Conservation (phyloP, 139 green algal genomes). For the Chlorella sorokiniana region DNA sequence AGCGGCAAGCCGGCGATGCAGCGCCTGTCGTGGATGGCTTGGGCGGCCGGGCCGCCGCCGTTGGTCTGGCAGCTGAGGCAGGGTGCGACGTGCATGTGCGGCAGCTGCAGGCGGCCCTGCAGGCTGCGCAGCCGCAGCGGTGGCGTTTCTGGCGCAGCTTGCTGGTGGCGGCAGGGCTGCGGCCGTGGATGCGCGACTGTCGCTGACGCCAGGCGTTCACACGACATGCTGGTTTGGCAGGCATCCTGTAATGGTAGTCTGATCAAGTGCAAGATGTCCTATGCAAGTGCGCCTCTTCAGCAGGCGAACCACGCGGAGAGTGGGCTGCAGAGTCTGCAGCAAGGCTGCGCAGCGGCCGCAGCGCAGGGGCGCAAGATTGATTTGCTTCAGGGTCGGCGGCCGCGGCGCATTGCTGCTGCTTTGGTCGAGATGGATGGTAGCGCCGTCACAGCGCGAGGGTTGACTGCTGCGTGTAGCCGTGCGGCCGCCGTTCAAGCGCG, state of each 20-base stretch:
- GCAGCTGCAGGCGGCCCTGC: constrained; percentile 30
- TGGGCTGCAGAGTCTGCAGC: too few relatives aligned
- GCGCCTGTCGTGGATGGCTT: neutral
- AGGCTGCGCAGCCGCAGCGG: constrained; percentile 6
- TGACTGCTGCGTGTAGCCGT: too few relatives aligned
- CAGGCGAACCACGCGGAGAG: too few relatives aligned
- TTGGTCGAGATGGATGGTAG: too few relatives aligned
- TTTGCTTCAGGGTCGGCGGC: too few relatives aligned
- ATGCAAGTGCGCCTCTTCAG: too few relatives aligned
- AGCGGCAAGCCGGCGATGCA: neutral
- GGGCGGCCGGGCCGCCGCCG: neutral
- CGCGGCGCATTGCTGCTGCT: too few relatives aligned
- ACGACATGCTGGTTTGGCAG: neutral
- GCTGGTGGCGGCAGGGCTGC: constrained; percentile 39
- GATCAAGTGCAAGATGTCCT: neutral
- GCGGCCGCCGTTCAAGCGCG: too few relatives aligned
- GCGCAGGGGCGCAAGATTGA: too few relatives aligned
- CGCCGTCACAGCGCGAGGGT: too few relatives aligned
- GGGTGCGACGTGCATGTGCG: neutral
- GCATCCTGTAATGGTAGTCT: neutral
- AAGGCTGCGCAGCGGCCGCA: too few relatives aligned
- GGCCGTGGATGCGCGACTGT: neutral
- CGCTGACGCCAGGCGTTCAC: neutral
- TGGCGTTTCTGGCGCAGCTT: constrained; percentile 39
- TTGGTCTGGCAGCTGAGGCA: neutral